phyloP scores from a whole-genome alignment of 1,284 basidiomycete genomes.

The Phellinidium pouzarii region DNA sequence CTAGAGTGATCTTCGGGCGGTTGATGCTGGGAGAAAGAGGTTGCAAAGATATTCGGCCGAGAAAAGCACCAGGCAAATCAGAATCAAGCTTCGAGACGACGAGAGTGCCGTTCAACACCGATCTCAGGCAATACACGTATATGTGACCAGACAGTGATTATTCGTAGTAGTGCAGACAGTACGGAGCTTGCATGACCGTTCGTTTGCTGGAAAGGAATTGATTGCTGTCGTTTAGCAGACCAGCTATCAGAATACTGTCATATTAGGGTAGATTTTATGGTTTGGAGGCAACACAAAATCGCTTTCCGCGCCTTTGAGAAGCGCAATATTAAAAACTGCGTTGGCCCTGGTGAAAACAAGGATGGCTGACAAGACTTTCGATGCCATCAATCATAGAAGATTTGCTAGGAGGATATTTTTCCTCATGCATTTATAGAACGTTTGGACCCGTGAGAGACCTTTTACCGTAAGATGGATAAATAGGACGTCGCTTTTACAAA shows the following conservation, averaged over 20 bases:
- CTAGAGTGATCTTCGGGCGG: constrained; percentile 2
- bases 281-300: not conserved
- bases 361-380: not conserved
- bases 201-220: not conserved
- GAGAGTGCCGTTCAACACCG: not conserved
- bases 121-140: too few species aligned
- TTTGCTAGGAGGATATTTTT: not conserved
- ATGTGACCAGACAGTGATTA: not conserved
- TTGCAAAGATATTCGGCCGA: not conserved
- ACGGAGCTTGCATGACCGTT: not conserved
- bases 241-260: not conserved
- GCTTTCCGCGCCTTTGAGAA: not conserved
- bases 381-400: not conserved
- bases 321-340: not conserved
- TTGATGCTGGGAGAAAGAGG: constrained; percentile 5
- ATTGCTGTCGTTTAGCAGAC: not conserved
- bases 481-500: too few species aligned
- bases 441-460: too few species aligned
- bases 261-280: not conserved
- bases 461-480: too few species aligned
- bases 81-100: not conserved
- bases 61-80: not conserved
- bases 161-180: too few species aligned
- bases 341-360: not conserved
- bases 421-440: too few species aligned